Conservation (phyloP, 371 early-diverging fungal species). For the Globomyces sp. region DNA sequence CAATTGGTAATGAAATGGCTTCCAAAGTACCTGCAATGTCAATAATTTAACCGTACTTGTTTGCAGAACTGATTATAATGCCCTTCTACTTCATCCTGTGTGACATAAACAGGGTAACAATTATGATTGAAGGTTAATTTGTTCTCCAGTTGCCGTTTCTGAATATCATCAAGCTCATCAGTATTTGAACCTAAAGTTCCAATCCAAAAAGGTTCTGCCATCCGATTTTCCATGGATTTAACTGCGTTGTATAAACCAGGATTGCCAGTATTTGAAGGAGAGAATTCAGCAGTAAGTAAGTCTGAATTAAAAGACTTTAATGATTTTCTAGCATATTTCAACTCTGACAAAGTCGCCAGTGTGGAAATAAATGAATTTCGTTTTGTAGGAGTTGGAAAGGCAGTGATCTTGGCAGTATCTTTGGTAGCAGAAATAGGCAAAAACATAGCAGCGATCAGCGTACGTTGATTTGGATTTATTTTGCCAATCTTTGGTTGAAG, state of each 20-base stretch:
- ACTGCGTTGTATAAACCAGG: conserved; percentile 19
- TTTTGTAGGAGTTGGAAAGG: not conserved
- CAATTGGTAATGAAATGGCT: conserved; percentile 64
- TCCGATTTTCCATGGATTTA: not conserved
- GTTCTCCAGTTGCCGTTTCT: not conserved
- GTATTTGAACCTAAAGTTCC: conserved; percentile 2
- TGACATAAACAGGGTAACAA: conserved; percentile 56
- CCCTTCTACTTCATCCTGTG: conserved; percentile 54
- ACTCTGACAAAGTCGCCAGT: not conserved
- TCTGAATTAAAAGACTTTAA: not conserved
- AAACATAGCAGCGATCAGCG: conserved; percentile 7
- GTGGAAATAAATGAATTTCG: conserved; percentile 1
- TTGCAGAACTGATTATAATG: conserved; percentile 61
- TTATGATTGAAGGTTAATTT: conserved; percentile 20
- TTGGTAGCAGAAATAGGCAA: conserved; percentile 1
- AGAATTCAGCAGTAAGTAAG: too few relatives aligned
- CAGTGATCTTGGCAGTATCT: not conserved
- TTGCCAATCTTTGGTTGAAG: too few relatives aligned
- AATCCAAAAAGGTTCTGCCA: conserved; percentile 2
- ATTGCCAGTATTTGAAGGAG: conserved; percentile 8
- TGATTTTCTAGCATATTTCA: not conserved
- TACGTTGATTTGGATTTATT: not conserved
- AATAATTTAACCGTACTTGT: conserved; percentile 26
- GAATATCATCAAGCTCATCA: not conserved
- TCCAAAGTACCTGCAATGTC: conserved; percentile 53